Evolutionary conservation across 2,329 filamentous ascomycete species (phyloP).

Genomic region (Verticillium dahliae): DNA sequence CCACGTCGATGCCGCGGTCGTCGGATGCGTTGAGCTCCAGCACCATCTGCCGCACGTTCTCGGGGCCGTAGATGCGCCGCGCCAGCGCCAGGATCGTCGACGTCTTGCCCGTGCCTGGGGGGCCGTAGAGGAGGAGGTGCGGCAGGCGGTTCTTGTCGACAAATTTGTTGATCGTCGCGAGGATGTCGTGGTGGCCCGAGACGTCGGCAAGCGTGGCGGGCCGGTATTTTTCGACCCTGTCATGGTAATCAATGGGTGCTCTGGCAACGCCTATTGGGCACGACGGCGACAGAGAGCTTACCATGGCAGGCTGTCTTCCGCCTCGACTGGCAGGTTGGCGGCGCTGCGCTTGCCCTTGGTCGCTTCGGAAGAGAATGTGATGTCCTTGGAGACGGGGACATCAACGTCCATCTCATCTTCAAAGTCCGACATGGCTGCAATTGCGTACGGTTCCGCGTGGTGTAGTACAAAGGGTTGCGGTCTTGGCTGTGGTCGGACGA

Average conservation of each 20-base stretch:
- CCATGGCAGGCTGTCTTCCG: constrained; percentile 92
- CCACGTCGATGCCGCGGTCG: constrained; percentile 95
- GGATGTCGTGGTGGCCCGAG: constrained; percentile 93
- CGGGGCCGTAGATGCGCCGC: constrained; percentile 81
- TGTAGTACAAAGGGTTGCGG: too few relatives aligned
- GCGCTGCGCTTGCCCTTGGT: constrained; percentile 87
- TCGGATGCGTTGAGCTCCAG: constrained; percentile 96
- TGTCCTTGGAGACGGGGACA: constrained; percentile 38
- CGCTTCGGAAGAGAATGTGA: constrained; percentile 67
- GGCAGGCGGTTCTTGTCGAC: constrained; percentile 90
- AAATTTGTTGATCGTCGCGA: constrained; percentile 96
- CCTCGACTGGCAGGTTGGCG: constrained; percentile 88
- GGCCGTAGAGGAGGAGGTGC: constrained; percentile 93
- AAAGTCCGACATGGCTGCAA: constrained; percentile 47
- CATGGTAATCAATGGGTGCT: neutral
- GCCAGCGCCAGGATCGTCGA: constrained; percentile 93
- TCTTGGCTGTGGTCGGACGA: too few relatives aligned
- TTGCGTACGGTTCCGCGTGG: neutral
- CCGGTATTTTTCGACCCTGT: constrained; percentile 93
- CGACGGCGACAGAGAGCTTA: constrained; percentile 27
- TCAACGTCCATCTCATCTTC: constrained; percentile 59
- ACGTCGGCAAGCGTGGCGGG: constrained; percentile 86
- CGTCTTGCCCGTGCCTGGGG: constrained; percentile 94
- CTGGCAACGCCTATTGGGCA: neutral
- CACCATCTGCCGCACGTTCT: constrained; percentile 97